These are phyloP conservation scores for Trametes cingulata DNA, from an alignment of 768 basidiomycete genomes.

Conservation along the genomic window DNA sequence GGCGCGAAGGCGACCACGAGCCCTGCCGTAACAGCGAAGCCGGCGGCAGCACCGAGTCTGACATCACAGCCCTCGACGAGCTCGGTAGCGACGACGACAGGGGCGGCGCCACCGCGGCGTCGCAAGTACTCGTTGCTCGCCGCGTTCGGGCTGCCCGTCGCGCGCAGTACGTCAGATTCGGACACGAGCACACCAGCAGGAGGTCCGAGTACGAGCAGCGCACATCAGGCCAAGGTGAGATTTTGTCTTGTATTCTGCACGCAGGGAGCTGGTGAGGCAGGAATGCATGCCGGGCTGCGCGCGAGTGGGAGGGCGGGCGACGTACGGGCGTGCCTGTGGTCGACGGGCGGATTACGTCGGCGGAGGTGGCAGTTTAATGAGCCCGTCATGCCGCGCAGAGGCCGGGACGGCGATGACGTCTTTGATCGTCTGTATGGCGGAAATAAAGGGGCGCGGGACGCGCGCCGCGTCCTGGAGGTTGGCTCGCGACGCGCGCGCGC, in stretches of 20 bases:
- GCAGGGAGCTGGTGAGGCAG: neutral
- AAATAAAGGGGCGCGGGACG: conserved; percentile 3
- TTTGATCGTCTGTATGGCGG: conserved; percentile 3
- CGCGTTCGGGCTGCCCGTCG: conserved; percentile 24
- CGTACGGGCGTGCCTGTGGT: neutral
- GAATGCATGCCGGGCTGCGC: neutral
- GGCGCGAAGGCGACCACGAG: neutral
- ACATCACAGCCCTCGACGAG: conserved; percentile 3
- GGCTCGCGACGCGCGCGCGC: neutral
- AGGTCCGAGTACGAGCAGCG: neutral
- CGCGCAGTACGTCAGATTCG: conserved; percentile 1
- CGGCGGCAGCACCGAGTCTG: neutral
- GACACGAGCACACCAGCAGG: neutral
- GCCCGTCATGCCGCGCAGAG: neutral
- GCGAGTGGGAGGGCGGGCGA: neutral
- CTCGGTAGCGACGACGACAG: neutral
- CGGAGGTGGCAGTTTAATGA: neutral
- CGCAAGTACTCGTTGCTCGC: conserved; percentile 30
- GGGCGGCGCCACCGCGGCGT: conserved; percentile 13
- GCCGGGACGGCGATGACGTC: conserved; percentile 15
- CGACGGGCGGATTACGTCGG: conserved; percentile 5
- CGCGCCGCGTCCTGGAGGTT: neutral
- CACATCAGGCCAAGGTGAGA: conserved; percentile 10
- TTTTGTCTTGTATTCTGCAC: neutral
- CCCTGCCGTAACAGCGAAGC: neutral